Percentiles rank a stretch among this genome's conserved stretches.
Conservation (phyloP, 257 asterid species). For the Echium plantagineum region DNA sequence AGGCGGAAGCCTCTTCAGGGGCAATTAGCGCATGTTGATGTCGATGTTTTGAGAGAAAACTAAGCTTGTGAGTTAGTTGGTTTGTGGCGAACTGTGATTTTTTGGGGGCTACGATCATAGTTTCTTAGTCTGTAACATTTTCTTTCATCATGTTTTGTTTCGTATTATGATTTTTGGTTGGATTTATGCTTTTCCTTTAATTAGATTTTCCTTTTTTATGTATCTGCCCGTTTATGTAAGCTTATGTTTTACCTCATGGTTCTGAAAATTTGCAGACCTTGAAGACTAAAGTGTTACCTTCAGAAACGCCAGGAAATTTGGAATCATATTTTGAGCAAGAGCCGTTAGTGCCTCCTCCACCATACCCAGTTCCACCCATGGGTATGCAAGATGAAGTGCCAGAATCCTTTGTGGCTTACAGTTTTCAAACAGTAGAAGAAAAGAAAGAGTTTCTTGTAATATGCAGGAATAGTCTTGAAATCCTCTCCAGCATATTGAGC, state of each 20-base stretch:
- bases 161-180: not conserved
- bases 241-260: slow-evolving; percentile 8
- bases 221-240: not conserved
- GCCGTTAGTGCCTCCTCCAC: slow-evolving; percentile 43
- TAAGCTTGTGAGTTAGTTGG: no score
- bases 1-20: no score
- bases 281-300: slow-evolving; percentile 45
- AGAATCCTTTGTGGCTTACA: slow-evolving; percentile 23
- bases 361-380: slow-evolving; percentile 46
- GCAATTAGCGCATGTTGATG: no score
- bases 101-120: no score
- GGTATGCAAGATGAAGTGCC: slow-evolving; percentile 31
- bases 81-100: no score
- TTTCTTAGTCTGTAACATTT: not conserved
- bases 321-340: slow-evolving; percentile 51
- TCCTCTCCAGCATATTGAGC: slow-evolving; percentile 73
- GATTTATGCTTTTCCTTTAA: not conserved
- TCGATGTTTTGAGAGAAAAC: no score
- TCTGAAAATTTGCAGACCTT: slow-evolving; percentile 35
- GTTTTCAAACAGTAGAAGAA: slow-evolving; percentile 47
- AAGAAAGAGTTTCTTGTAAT: slow-evolving; percentile 59
- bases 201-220: not conserved
- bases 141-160: not conserved
- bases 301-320: slow-evolving; percentile 26
- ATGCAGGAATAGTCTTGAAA: slow-evolving; percentile 69